Conservation (phyloP, 441 rosid species). For the Kokia cookei region DNA sequence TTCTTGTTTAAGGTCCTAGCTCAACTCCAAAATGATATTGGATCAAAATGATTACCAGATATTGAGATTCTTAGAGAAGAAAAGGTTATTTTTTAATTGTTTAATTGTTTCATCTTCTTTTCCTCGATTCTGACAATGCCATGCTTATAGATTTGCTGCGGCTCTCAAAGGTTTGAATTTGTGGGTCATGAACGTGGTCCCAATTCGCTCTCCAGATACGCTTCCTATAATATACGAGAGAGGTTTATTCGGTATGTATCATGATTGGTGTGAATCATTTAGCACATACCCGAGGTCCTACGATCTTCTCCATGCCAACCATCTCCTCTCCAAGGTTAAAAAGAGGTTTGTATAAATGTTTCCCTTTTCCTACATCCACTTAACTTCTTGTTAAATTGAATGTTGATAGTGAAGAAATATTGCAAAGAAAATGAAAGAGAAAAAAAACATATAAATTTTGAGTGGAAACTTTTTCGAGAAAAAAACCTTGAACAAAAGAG, state of each 20-base stretch:
- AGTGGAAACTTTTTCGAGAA: no score
- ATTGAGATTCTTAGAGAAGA: no score
- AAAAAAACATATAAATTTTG: no score
- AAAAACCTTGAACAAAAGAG: no score
- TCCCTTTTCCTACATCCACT: background rate
- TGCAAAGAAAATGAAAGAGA: no score
- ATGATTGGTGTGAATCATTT: conserved; percentile 6
- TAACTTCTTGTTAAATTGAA: background rate
- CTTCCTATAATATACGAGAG: conserved; percentile 5
- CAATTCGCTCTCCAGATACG: conserved; percentile 1
- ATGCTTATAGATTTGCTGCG: conserved; percentile 70
- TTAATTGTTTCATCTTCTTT: background rate
- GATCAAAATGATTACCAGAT: no score
- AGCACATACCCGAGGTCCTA: conserved; percentile 6
- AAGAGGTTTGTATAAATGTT: background rate
- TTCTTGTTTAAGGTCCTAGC: no score
- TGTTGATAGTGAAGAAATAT: no score
- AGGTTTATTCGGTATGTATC: conserved; percentile 1
- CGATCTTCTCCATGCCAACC: conserved; percentile 3
- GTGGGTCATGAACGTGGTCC: conserved; percentile 3
- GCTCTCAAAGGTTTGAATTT: conserved; percentile 52
- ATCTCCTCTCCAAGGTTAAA: background rate
- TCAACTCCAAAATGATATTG: no score
- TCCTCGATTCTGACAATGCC: conserved; percentile 10
- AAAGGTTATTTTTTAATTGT: background rate